These are phyloP conservation scores for Polysphondylium violaceum DNA, from an alignment of 78 protist species.

Conservation along the genomic window DNA sequence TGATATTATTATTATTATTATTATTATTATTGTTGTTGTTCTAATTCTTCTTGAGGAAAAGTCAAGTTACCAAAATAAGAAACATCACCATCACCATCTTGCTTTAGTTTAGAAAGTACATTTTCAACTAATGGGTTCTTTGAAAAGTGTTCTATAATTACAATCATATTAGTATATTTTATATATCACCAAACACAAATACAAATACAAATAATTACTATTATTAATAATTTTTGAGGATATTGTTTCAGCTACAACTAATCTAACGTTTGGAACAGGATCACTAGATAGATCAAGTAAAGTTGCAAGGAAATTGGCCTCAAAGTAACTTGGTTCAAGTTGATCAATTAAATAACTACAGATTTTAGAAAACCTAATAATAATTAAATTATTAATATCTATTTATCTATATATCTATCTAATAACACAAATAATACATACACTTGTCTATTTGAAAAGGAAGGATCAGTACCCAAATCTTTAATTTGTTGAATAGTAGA, in stretches of 20 bases:
- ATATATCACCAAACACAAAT: neutral
- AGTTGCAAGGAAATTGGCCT: conserved; percentile 29
- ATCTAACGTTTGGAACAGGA: conserved; percentile 70
- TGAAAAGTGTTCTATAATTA: conserved; percentile 1
- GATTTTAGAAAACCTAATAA: conserved; percentile 34
- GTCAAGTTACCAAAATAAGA: conserved; percentile 33
- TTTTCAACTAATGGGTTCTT: conserved; percentile 11
- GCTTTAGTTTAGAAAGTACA: neutral
- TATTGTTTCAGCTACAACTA: conserved; percentile 55
- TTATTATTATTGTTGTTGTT: neutral
- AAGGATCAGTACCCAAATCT: conserved; percentile 38
- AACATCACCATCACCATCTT: conserved; percentile 70
- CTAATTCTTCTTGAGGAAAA: neutral
- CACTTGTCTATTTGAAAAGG: conserved; percentile 69
- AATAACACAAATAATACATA: conserved; percentile 11
- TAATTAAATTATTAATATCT: neutral
- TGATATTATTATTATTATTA: neutral
- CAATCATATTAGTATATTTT: neutral
- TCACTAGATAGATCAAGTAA: conserved; percentile 22
- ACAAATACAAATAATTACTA: neutral
- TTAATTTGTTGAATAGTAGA: conserved; percentile 15
- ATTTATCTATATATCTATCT: neutral
- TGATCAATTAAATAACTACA: conserved; percentile 51
- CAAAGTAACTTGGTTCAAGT: conserved; percentile 47
- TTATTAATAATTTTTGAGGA: conserved; percentile 26